These are phyloP conservation scores for Miscanthus lutarioriparius DNA, from an alignment of 176 grass and related monocot species.

Conservation along the genomic window DNA sequence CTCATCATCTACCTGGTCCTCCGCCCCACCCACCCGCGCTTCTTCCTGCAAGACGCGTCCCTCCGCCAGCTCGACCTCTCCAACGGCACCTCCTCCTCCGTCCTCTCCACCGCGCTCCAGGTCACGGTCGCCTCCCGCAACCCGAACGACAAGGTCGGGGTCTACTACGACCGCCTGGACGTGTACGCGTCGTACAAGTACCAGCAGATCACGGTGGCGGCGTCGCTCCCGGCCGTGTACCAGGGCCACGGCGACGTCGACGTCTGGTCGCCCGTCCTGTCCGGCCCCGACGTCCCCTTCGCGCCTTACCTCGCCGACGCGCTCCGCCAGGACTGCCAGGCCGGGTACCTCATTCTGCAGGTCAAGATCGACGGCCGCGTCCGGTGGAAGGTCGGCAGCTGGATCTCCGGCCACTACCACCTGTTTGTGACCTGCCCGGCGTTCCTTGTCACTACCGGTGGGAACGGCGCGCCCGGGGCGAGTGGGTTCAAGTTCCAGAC, in stretches of 20 bases:
- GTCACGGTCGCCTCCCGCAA: slow-evolving; percentile 63
- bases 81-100: slow-evolving; percentile 17
- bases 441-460: slow-evolving; percentile 41
- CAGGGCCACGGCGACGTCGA: slow-evolving; percentile 73
- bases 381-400: slow-evolving; percentile 75
- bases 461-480: slow-evolving; percentile 18
- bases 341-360: slow-evolving; percentile 59
- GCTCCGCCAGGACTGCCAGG: slow-evolving; percentile 44
- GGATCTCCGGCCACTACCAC: slow-evolving; percentile 69
- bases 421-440: slow-evolving; percentile 72
- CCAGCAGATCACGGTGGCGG: slow-evolving; percentile 72
- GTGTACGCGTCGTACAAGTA: slow-evolving; percentile 69
- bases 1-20: slow-evolving; percentile 62
- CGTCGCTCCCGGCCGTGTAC: slow-evolving; percentile 56
- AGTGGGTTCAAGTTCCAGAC: slow-evolving; percentile 63
- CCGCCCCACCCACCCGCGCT: slow-evolving; percentile 61
- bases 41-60: slow-evolving; percentile 67
- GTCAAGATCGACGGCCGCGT: slow-evolving; percentile 62
- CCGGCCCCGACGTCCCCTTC: slow-evolving; percentile 57
- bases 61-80: slow-evolving; percentile 68
- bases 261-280: slow-evolving; percentile 63
- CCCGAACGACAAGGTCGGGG: slow-evolving; percentile 67
- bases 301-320: slow-evolving; percentile 47
- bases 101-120: slow-evolving; percentile 60
- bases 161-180: slow-evolving; percentile 88